These are phyloP conservation scores for Trypanosoma melophagium DNA, from an alignment of 208 protist species.

Conservation along the genomic window DNA sequence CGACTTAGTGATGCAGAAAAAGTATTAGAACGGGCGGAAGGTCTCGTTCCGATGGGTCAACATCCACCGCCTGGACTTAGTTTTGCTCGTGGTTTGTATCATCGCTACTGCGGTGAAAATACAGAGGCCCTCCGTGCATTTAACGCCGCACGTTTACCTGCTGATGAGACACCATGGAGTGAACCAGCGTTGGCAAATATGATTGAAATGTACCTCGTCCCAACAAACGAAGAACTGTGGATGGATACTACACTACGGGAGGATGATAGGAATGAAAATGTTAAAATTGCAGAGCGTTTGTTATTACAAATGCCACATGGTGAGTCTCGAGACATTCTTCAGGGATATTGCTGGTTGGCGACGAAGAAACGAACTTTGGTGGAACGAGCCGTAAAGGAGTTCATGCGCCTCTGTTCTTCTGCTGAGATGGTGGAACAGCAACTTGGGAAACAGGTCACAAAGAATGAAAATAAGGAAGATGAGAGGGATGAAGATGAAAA, in stretches of 20 bases:
- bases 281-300: constrained; percentile 79
- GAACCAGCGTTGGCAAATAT: constrained; percentile 82
- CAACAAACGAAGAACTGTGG: constrained; percentile 81
- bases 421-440: background rate
- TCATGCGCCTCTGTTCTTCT: constrained; percentile 37
- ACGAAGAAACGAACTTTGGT: constrained; percentile 53
- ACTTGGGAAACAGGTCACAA: background rate
- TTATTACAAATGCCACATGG: constrained; percentile 71
- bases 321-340: constrained; percentile 66
- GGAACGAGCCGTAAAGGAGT: constrained; percentile 78
- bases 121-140: constrained; percentile 88
- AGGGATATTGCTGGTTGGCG: constrained; percentile 75
- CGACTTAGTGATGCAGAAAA: constrained; percentile 60
- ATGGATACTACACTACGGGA: constrained; percentile 38
- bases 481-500: constrained; percentile 48
- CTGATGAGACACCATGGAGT: constrained; percentile 83
- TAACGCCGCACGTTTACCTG: constrained; percentile 80
- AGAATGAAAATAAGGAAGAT: constrained; percentile 21
- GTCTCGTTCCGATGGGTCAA: constrained; percentile 35
- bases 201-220: constrained; percentile 95
- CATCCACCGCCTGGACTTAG: constrained; percentile 70
- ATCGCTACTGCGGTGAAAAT: constrained; percentile 71
- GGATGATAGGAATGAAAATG: constrained; percentile 69
- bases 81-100: constrained; percentile 85
- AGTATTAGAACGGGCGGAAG: constrained; percentile 52